Evolutionary conservation across 768 basidiomycete genomes (phyloP).

Genomic region (Phaeolepiota aurea): DNA sequence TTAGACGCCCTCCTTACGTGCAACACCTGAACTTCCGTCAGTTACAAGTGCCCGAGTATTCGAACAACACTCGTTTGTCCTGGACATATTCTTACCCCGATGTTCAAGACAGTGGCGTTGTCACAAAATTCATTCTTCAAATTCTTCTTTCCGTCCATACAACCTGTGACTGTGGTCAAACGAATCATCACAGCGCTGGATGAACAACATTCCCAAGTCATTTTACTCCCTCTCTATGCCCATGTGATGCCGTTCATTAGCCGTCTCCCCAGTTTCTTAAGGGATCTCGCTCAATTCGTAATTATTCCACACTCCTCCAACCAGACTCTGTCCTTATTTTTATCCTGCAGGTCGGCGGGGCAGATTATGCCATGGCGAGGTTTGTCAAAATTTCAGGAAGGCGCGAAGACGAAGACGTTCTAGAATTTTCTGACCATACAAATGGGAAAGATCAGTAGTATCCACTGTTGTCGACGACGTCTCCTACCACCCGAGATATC

Average conservation of each 20-base stretch:
- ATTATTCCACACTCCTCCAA: conserved; percentile 8
- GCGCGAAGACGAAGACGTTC: conserved; percentile 43
- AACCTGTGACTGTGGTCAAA: conserved; percentile 72
- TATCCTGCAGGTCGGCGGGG: conserved; percentile 44
- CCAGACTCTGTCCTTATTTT: conserved; percentile 1
- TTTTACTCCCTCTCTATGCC: conserved; percentile 68
- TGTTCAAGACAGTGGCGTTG: conserved; percentile 58
- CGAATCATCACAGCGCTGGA: conserved; percentile 76
- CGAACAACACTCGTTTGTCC: conserved; percentile 86
- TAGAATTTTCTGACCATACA: neutral
- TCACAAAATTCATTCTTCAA: conserved; percentile 43
- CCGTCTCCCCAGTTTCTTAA: conserved; percentile 60
- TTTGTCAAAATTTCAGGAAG: conserved; percentile 61
- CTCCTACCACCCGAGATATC: no score
- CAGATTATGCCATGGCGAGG: conserved; percentile 63
- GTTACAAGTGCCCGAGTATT: conserved; percentile 68
- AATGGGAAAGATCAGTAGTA: neutral
- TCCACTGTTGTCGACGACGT: no score
- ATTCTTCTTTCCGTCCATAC: conserved; percentile 73
- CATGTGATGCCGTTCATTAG: conserved; percentile 48
- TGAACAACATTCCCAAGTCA: conserved; percentile 63
- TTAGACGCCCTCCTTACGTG: neutral
- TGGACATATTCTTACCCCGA: conserved; percentile 67
- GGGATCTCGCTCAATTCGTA: conserved; percentile 76
- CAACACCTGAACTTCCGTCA: conserved; percentile 14